Evolutionary conservation across 305 asterid genomes (phyloP), one percentile per base, ranked within the genome.

Genomic region (Lippia alba): DNA sequence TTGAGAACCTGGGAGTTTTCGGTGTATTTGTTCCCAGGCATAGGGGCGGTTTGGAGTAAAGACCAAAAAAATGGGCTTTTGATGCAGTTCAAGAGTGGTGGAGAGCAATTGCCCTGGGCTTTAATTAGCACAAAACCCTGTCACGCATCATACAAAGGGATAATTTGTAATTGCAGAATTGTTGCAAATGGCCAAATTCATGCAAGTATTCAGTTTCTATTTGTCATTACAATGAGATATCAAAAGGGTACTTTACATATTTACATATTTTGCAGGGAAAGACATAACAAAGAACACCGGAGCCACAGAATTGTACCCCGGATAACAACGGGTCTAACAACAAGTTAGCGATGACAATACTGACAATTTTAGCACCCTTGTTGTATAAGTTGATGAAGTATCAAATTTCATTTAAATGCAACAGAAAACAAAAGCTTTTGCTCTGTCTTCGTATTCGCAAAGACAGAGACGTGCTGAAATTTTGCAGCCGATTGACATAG

Each of bases 21-120:
- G 57, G 69, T 85, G 50, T 78, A 86, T 89, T 85, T 94, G 85
- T 89, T 94, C 82, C 96, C 97, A 41, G 97, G 97, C 99, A 94
- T 93, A 36, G n/a, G 57, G 56, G 77, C 81, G 78, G 78, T 71
- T 81, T 57, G 74, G 78, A 69, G 62, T 53, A 71, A 71, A 61
- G 70, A 65, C 82, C 81, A 79, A 70, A 72, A 67, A 70, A 56
- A 69, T 78, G 74, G 82, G 82, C 69, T 11, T 80, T 82, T 62
- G 72, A 69, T 53, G 70, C 72, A 78, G 81, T 72, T 80, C 79
- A 80, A 66, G 57, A 46, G 66, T 76, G 73, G 80, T 80, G 67
- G 83, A 76, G 66, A 85, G 81, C 84, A 81, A 83, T 60, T 61
- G 84, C 78, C 85, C 94, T 89, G 91, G 94, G 85, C 80, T 82